phyloP scores from a whole-genome alignment of 768 basidiomycete species.

The Phlebiopsis flavidoalba region DNA sequence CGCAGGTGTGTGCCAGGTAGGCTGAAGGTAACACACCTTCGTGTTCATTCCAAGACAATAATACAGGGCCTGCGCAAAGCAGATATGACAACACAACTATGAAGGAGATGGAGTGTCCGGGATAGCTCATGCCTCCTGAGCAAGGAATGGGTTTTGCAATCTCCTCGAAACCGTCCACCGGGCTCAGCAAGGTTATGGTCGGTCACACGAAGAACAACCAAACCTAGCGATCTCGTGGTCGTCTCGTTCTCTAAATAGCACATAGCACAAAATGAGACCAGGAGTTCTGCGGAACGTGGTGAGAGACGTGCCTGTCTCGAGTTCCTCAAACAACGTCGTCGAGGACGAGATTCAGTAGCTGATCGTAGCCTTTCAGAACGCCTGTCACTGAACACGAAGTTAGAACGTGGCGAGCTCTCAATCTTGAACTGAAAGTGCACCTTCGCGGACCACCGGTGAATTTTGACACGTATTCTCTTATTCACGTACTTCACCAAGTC shows the following conservation, averaged over 20 bases:
- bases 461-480: constrained; percentile 88
- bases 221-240: constrained; percentile 63
- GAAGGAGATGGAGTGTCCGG: not conserved
- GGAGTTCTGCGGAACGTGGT: not conserved
- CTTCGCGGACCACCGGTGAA: constrained; percentile 98
- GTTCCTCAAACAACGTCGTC: constrained; percentile 90
- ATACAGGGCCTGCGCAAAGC: constrained; percentile 4
- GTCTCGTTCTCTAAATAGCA: constrained; percentile 54
- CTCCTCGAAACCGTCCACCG: constrained; percentile 92
- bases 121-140: constrained; percentile 41
- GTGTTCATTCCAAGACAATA: constrained; percentile 3
- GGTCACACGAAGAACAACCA: constrained; percentile 92
- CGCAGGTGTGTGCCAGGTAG: not conserved
- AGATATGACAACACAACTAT: not conserved
- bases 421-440: constrained; percentile 31
- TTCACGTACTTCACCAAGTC: constrained; percentile 94
- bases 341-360: constrained; percentile 92
- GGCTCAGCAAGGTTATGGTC: constrained; percentile 89
- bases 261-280: not conserved
- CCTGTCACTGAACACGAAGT: constrained; percentile 63
- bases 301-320: constrained; percentile 36
- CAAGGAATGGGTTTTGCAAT: constrained; percentile 85
- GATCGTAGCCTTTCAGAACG: constrained; percentile 92
- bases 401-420: constrained; percentile 2
- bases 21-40: constrained; percentile 7